These are phyloP conservation scores for Mycosarcoma mackinlayi DNA, from an alignment of 1,284 basidiomycete species.

Conservation along the genomic window DNA sequence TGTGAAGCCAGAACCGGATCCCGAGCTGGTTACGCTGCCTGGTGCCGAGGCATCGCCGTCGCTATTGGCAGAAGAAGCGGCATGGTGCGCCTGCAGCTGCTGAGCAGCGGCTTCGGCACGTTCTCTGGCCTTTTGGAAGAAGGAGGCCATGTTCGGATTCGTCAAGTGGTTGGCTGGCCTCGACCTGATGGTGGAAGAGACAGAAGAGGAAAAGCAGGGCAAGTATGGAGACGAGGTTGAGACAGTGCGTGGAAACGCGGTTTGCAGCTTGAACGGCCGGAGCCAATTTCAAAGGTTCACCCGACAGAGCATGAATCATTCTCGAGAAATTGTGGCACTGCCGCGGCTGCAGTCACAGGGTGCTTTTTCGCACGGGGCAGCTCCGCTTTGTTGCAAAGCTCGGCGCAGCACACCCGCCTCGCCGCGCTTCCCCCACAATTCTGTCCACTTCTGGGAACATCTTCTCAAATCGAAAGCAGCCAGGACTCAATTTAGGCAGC, in stretches of 20 bases:
- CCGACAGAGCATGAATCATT: slow-evolving; percentile 1
- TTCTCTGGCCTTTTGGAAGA: slow-evolving; percentile 59
- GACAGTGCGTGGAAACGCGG: no score
- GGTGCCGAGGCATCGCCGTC: slow-evolving; percentile 12
- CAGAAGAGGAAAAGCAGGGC: not conserved
- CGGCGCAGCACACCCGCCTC: no score
- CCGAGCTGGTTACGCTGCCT: slow-evolving; percentile 7
- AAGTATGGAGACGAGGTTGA: not conserved
- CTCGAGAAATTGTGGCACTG: not conserved
- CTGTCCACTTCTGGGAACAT: no score
- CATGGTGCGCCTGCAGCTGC: slow-evolving; percentile 50
- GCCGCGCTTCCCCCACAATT: no score
- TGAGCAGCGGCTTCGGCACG: slow-evolving; percentile 59
- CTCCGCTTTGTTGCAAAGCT: not conserved
- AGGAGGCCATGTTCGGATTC: slow-evolving; percentile 44
- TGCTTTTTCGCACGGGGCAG: slow-evolving; percentile 6
- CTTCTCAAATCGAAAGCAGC: no score
- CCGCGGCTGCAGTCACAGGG: not conserved
- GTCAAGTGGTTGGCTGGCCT: not conserved
- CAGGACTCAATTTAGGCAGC: no score
- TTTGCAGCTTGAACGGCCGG: not conserved
- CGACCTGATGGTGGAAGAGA: slow-evolving; percentile 1
- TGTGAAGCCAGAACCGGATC: slow-evolving; percentile 34
- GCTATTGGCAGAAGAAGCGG: slow-evolving; percentile 21
- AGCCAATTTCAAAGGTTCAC: not conserved